Evolutionary conservation across 257 asterid species (phyloP), one percentile per base, ranked within the genome.

Genomic region (Scutellaria galericulata): DNA sequence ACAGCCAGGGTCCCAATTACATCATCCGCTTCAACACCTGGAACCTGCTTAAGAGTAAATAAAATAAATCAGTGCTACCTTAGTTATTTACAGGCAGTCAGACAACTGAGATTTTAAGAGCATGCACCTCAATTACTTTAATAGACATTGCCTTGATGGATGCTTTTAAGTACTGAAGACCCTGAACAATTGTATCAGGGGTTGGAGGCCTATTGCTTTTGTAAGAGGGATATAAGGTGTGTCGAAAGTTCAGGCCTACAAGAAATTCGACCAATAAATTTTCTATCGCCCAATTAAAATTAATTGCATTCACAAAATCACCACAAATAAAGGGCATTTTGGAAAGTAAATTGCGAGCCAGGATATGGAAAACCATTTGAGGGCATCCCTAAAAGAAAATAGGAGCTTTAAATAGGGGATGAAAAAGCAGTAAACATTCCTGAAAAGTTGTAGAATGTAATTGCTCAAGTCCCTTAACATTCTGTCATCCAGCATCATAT

Each of bases 11-110:
- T 94, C 79, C 99, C 99, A 77, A 94, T 94, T 27, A 94, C 99
- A 79, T 94, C 98, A 89, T 94, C 99, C 58, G 99, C 99, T 84
- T 94, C 99, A 67, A 94, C 99, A 44, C 99, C 99, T 46, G 99
- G 98, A 67, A 94, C 99, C 99, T 94, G 89, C 77, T 72, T 59
- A 74, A 62, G 75, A 83, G 56, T 70, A 69, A 72, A 71, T 39
- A 47, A 77, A 68, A 70, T 64, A 39, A 68, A 48, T 76, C 53
- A 47, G 39, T 20, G 44, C 71, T 68, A 60, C 60, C 50, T 70
- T 44, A 70, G 37, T 54, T 46, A 66, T 31, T 27, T 55, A 73
- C 60, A 78, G 48, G 39, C n/a, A 71, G 27, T 69, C 64, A 78
- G 48, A 48, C n/a, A 71, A 18, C 71, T 57, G 68, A 54, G 31